These are phyloP conservation scores for Mycena chlorophos DNA, from an alignment of 768 basidiomycete species.

Conservation along the genomic window DNA sequence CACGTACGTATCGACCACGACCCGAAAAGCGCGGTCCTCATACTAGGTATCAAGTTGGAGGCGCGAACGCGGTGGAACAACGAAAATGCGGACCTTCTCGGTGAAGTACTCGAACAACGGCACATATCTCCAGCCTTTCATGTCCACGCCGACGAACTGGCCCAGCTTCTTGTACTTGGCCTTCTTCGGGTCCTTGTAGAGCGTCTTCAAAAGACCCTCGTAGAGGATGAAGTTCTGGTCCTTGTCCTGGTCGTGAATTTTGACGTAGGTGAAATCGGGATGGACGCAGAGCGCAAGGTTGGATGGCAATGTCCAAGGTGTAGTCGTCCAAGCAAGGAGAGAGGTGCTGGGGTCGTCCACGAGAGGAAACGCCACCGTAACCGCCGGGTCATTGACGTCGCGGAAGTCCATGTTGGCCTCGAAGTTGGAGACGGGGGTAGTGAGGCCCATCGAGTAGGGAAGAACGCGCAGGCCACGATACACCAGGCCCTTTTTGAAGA, in stretches of 20 bases:
- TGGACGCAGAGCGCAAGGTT: conserved; percentile 95
- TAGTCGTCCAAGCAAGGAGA: conserved; percentile 97
- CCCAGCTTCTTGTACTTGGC: conserved; percentile 92
- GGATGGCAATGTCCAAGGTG: conserved; percentile 96
- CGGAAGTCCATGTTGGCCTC: conserved; percentile 92
- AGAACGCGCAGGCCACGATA: conserved; percentile 94
- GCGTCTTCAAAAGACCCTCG: conserved; percentile 78
- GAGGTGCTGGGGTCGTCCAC: conserved; percentile 91
- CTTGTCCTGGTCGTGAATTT: conserved; percentile 88
- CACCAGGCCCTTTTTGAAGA: conserved; percentile 91
- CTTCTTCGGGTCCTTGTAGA: conserved; percentile 97
- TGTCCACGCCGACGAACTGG: conserved; percentile 84
- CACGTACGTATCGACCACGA: conserved; percentile 90
- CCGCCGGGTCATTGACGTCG: conserved; percentile 92
- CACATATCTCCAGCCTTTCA: conserved; percentile 95
- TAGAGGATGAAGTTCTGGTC: conserved; percentile 90
- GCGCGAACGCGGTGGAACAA: not conserved
- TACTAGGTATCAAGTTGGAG: conserved; percentile 51
- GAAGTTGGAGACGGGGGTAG: conserved; percentile 96
- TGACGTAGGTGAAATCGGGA: conserved; percentile 94
- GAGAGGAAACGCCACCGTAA: conserved; percentile 90
- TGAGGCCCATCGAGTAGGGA: conserved; percentile 97
- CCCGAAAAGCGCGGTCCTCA: conserved; percentile 87
- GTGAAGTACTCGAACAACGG: conserved; percentile 97
- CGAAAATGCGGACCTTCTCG: conserved; percentile 61